Evolutionary conservation across 2,329 filamentous ascomycete species (phyloP), one percentile per base, ranked within the genome.

Genomic region (Coniochaeta prunicola): DNA sequence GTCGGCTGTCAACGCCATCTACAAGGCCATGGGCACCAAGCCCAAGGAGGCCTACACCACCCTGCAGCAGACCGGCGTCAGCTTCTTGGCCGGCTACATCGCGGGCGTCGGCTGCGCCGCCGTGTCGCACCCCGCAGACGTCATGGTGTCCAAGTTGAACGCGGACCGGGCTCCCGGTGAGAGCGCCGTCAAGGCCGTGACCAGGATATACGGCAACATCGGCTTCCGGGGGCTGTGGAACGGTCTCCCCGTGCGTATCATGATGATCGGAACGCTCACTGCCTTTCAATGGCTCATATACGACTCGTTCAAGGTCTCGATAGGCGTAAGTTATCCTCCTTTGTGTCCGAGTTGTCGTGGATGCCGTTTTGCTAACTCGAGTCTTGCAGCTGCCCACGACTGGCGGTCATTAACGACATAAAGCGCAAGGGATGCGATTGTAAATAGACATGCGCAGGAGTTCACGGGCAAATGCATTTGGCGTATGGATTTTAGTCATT

Each of bases 101-200:
- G 92, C 92, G 28, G 92, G 92, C 76, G 93, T 96, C 66, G 82
- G 93, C 36, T 96, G 92, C 69, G 92, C 92, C 48, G 81, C 91
- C 59, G 89, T 94, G 28, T 90, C 86, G 17, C 89, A 92, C 68
- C 89, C 89, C 3, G 88, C 89, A 56, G 89, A 92, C 71, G 91
- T 96, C 68, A 93, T 96, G 87, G 92, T 96, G 63, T 92, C 88
- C 73, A 96, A 96, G 79, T 79, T 96, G 65, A 96, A 96, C 69
- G 86, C 90, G 33, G 87, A 87, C 66, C 86, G 91, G 57, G 79
- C 86, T 70, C 73, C 88, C 2, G 90, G 91, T 31, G 92, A 96
- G 77, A 84, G 83, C 1, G 91, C 93, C 63, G 90, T 88, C 19
- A 79, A 81, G 38, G 91, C 89, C n/a, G 83, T 90, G 65, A 76